These are phyloP conservation scores for Luvunga scandens DNA, from an alignment of 345 rosid species.

Conservation along the genomic window DNA sequence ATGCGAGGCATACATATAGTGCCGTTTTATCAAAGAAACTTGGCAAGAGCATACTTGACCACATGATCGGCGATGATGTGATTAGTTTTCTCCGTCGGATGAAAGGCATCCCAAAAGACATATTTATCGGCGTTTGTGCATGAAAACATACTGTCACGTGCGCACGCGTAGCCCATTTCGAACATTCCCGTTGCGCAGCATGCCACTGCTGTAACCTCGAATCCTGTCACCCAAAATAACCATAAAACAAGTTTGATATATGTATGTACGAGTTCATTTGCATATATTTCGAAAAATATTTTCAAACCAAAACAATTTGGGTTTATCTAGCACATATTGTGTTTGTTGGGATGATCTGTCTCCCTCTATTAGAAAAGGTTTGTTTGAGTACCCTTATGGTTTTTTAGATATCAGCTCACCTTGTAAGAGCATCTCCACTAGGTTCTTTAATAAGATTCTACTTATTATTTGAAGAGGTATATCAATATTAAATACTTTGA, in stretches of 20 bases:
- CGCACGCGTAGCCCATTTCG: constrained; percentile 77
- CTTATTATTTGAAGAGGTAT: too few relatives aligned
- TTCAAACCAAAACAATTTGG: too few relatives aligned
- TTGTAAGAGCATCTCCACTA: too few relatives aligned
- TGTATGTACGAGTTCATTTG: not conserved
- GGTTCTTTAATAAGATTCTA: too few relatives aligned
- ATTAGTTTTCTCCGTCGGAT: constrained; percentile 65
- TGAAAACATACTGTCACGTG: constrained; percentile 35
- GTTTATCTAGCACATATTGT: too few relatives aligned
- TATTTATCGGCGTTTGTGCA: constrained; percentile 55
- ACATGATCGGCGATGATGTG: constrained; percentile 45
- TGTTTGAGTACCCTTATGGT: too few relatives aligned
- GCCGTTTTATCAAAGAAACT: constrained; percentile 20
- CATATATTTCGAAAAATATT: too few relatives aligned
- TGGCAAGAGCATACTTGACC: constrained; percentile 33
- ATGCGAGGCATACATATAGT: not conserved
- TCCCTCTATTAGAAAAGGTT: too few relatives aligned
- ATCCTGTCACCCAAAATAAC: constrained; percentile 29
- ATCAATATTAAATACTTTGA: too few relatives aligned
- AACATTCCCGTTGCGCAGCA: constrained; percentile 79
- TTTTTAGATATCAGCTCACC: too few relatives aligned
- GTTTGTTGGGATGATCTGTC: too few relatives aligned
- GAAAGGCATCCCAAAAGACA: constrained; percentile 82
- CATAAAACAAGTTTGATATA: not conserved
- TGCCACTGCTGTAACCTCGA: constrained; percentile 43